A percentile compares a stretch with the other conserved stretches of the same genome.
Conservation (phyloP, 441 rosid species). For the Pelargonium cotyledonis region DNA sequence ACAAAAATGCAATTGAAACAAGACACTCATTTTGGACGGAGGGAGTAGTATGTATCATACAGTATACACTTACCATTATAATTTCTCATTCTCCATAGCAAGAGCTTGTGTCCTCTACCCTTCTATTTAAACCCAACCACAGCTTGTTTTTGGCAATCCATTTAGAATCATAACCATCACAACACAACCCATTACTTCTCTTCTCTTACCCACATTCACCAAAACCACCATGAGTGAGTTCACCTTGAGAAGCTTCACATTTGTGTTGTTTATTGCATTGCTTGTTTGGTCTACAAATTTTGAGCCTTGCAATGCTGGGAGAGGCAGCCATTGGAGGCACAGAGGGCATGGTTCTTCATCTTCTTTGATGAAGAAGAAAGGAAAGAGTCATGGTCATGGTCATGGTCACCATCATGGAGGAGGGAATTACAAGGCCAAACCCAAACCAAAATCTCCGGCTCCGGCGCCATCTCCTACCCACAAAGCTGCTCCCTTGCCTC, state of each 20-base stretch:
- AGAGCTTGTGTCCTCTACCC: slow-evolving; percentile 30
- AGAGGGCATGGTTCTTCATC: slow-evolving; percentile 23
- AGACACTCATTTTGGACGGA: too few relatives aligned
- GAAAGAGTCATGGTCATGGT: slow-evolving; percentile 26
- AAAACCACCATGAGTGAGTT: slow-evolving; percentile 24
- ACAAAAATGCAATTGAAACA: too few relatives aligned
- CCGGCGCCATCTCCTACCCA: not conserved
- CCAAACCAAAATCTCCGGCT: slow-evolving; percentile 8
- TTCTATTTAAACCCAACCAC: slow-evolving; percentile 43
- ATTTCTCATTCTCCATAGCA: slow-evolving; percentile 26
- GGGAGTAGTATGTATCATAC: too few relatives aligned
- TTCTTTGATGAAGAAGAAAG: slow-evolving; percentile 58
- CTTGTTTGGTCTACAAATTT: slow-evolving; percentile 63
- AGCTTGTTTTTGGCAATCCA: slow-evolving; percentile 26
- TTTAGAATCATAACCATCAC: too few relatives aligned
- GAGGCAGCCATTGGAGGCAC: slow-evolving; percentile 75
- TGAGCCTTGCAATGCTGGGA: slow-evolving; percentile 77
- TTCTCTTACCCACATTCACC: slow-evolving; percentile 1
- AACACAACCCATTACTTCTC: too few relatives aligned
- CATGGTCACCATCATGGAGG: slow-evolving; percentile 39
- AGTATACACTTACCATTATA: slow-evolving; percentile 22
- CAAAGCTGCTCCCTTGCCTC: slow-evolving; percentile 19
- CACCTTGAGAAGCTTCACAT: slow-evolving; percentile 41
- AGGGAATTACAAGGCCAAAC: slow-evolving; percentile 38
- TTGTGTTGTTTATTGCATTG: slow-evolving; percentile 47